phyloP scores from a whole-genome alignment of 306 rosid species.

The Adenanthera pavonina region DNA sequence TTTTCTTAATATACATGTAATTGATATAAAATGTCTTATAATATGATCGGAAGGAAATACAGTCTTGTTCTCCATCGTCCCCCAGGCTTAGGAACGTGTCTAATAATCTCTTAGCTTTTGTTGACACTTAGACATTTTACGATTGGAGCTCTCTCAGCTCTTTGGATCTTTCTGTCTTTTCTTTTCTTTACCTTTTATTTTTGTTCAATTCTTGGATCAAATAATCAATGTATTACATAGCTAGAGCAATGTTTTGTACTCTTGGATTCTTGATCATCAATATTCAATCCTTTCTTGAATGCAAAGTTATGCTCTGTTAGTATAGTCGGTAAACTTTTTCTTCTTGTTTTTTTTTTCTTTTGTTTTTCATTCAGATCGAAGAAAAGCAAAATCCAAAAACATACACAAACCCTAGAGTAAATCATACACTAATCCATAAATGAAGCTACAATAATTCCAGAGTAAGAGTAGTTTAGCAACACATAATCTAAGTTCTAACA shows the following conservation, averaged over 20 bases:
- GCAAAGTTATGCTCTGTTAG: background rate
- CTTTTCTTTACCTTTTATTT: too few species aligned
- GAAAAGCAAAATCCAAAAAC: too few species aligned
- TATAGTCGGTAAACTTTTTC: background rate
- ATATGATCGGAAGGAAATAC: too few species aligned
- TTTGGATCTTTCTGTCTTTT: background rate
- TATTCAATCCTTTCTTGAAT: background rate
- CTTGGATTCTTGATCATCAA: background rate
- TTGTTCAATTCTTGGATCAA: background rate
- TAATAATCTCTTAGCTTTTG: slow-evolving; percentile 63
- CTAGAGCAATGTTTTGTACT: background rate
- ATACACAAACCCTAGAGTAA: too few species aligned
- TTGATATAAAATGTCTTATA: too few species aligned
- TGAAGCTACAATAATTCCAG: too few species aligned
- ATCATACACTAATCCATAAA: too few species aligned
- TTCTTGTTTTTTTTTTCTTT: too few species aligned
- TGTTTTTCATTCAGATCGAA: too few species aligned
- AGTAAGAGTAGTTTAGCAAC: too few species aligned
- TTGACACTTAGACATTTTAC: slow-evolving; percentile 66
- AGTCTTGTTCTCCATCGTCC: background rate
- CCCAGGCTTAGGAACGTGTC: slow-evolving; percentile 60
- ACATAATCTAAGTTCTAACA: too few species aligned
- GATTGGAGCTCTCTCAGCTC: background rate
- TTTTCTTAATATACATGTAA: too few species aligned
- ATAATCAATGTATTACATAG: background rate